Conservation (phyloP, 495 filamentous ascomycete species). For the Aspergillus ellipticus region DNA sequence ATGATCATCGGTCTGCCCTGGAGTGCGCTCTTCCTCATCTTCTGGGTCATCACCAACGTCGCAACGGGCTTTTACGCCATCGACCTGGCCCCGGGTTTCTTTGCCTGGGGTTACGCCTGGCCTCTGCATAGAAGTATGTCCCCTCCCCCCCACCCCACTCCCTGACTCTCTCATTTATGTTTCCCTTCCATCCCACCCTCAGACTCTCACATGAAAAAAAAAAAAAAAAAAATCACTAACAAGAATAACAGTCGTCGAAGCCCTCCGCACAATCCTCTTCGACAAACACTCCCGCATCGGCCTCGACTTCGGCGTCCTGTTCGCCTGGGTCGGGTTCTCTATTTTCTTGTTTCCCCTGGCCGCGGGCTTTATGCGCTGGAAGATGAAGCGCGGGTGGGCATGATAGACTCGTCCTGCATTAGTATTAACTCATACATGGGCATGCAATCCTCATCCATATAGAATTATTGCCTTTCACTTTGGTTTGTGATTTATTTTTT, state of each 20-base stretch:
- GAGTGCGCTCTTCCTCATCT: slow-evolving; percentile 69
- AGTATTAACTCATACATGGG: no score
- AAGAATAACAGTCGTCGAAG: slow-evolving; percentile 51
- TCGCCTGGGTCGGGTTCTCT: slow-evolving; percentile 57
- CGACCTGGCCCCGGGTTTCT: slow-evolving; percentile 57
- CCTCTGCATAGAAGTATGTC: slow-evolving; percentile 60
- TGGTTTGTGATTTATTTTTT: no score
- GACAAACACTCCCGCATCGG: slow-evolving; percentile 60
- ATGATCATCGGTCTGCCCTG: slow-evolving; percentile 67
- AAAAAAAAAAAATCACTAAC: no score
- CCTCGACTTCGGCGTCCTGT: slow-evolving; percentile 60
- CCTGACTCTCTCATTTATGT: no score
- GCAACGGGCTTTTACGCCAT: slow-evolving; percentile 61
- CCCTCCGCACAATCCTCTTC: slow-evolving; percentile 59
- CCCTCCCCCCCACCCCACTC: not conserved
- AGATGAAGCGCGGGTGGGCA: slow-evolving; percentile 36
- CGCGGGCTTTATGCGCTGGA: slow-evolving; percentile 57
- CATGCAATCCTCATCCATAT: not conserved
- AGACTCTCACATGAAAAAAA: no score
- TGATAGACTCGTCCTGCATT: no score
- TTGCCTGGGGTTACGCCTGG: slow-evolving; percentile 68
- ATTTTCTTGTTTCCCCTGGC: slow-evolving; percentile 58
- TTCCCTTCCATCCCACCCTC: no score
- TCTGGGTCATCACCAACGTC: slow-evolving; percentile 74
- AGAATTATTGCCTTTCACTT: not conserved